Evolutionary conservation across 306 rosid genomes (phyloP).

Genomic region (Herpetospermum pedunculosum): DNA sequence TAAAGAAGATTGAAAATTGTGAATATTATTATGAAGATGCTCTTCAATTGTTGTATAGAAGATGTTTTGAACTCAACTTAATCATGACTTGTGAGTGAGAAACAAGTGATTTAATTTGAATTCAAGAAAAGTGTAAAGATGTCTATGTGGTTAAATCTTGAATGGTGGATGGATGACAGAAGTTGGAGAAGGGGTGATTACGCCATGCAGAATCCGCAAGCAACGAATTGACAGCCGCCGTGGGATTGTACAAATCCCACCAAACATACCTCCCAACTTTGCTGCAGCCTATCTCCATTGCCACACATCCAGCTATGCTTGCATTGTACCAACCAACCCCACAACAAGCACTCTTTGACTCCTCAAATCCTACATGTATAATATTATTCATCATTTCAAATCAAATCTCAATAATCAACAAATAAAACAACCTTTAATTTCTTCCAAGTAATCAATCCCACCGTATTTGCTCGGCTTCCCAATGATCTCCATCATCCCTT

Average conservation of each 20-base stretch:
- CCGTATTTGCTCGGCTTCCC: conserved; percentile 36
- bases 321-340: conserved; percentile 66
- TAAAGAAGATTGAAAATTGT: too few species aligned
- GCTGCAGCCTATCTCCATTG: conserved; percentile 47
- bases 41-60: too few species aligned
- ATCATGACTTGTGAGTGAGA: too few species aligned
- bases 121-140: too few species aligned
- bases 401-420: too few species aligned
- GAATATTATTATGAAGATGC: too few species aligned
- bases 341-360: conserved; percentile 53
- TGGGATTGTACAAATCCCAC: conserved; percentile 84
- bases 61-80: too few species aligned
- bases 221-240: conserved; percentile 51
- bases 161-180: conserved; percentile 49
- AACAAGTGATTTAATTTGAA: too few species aligned
- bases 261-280: conserved; percentile 39
- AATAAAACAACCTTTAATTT: neutral
- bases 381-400: neutral
- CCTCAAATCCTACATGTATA: conserved; percentile 24
- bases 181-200: conserved; percentile 29
- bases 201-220: conserved; percentile 68
- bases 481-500: conserved; percentile 54
- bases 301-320: conserved; percentile 56
- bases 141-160: too few species aligned
- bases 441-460: conserved; percentile 16